These are phyloP conservation scores for Acanthamoeba quina DNA, from an alignment of 208 protist genomes.

Conservation along the genomic window DNA sequence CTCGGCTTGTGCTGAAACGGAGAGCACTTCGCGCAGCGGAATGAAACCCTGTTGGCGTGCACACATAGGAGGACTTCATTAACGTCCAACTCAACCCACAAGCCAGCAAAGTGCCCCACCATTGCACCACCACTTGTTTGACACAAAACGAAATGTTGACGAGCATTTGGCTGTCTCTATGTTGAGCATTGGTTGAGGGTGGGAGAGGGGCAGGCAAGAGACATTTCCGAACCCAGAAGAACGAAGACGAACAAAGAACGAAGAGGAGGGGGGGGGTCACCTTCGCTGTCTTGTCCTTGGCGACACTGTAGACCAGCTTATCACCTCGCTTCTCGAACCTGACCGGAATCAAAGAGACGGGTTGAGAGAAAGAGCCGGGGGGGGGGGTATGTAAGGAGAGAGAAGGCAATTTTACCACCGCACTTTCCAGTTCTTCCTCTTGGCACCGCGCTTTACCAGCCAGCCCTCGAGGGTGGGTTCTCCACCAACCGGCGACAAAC, in stretches of 20 bases:
- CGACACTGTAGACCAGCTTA: conserved; percentile 12
- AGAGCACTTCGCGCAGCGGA: neutral
- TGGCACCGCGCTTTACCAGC: conserved; percentile 2
- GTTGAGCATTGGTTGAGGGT: too few relatives aligned
- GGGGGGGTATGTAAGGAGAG: neutral
- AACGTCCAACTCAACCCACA: too few relatives aligned
- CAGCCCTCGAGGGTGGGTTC: conserved; percentile 5
- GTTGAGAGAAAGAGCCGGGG: neutral
- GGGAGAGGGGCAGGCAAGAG: too few relatives aligned
- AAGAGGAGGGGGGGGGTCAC: neutral
- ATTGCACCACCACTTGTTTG: too few relatives aligned
- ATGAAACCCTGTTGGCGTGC: neutral
- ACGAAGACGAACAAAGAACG: neutral
- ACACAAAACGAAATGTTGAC: too few relatives aligned
- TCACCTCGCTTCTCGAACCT: conserved; percentile 26
- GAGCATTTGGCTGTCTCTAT: too few relatives aligned
- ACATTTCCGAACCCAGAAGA: neutral
- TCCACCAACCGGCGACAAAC: neutral
- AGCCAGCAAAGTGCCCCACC: too few relatives aligned
- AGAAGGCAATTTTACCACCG: neutral
- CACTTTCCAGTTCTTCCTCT: conserved; percentile 41
- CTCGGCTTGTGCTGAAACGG: neutral
- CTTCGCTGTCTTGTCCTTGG: conserved; percentile 9
- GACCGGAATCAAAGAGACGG: neutral
- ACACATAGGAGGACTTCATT: too few relatives aligned